Evolutionary conservation across 257 asterid genomes (phyloP).

Genomic region (Penstemon newberryi): DNA sequence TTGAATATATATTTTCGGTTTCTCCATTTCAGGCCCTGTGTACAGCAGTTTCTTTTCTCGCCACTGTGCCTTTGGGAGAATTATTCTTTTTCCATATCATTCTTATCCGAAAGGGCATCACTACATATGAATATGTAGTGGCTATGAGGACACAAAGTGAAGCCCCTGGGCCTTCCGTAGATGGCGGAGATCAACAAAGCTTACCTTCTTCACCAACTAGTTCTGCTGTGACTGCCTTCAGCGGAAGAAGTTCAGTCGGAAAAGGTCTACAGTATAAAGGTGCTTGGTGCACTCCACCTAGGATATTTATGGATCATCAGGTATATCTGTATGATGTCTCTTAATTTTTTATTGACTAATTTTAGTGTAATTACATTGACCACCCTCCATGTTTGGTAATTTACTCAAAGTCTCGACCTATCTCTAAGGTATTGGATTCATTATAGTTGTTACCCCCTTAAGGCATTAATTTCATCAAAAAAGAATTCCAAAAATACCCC

Average conservation of each 20-base stretch:
- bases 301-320: conserved; percentile 97
- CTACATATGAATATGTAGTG: conserved; percentile 88
- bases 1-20: conserved; percentile 11
- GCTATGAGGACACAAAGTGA: conserved; percentile 96
- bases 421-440: background rate
- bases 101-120: conserved; percentile 94
- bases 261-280: conserved; percentile 88
- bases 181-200: conserved; percentile 85
- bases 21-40: conserved; percentile 69
- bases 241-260: conserved; percentile 96
- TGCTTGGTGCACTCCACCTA: conserved; percentile 99
- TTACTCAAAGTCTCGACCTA: background rate
- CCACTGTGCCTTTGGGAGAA: conserved; percentile 87
- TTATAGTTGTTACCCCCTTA: no score
- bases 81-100: conserved; percentile 90
- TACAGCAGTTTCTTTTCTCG: conserved; percentile 82
- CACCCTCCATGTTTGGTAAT: no score
- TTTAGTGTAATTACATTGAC: no score
- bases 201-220: conserved; percentile 89
- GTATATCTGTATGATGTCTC: conserved; percentile 30
- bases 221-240: conserved; percentile 90
- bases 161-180: conserved; percentile 84
- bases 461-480: no score
- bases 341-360: no score
- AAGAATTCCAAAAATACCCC: no score